phyloP scores from a whole-genome alignment of 2,329 filamentous ascomycete genomes.

The Neodidymelliopsis sp. region DNA sequence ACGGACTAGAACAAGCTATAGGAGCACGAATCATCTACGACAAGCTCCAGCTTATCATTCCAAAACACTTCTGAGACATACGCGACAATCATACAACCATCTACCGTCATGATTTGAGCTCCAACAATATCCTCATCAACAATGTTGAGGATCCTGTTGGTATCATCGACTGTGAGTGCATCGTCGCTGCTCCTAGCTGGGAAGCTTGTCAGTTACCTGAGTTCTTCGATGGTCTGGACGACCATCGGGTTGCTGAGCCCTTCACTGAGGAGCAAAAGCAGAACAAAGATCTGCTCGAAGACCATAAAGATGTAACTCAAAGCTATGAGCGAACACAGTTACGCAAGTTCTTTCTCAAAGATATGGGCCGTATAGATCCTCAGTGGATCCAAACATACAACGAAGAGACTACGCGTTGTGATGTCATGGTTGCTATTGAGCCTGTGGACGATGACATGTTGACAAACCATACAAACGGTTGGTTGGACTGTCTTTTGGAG shows the following conservation, averaged over 20 bases:
- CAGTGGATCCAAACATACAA: neutral
- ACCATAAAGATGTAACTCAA: neutral
- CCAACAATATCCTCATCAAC: neutral
- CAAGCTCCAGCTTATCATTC: neutral
- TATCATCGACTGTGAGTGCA: conserved; percentile 3
- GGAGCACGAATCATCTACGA: neutral
- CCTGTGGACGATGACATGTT: neutral
- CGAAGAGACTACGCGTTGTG: neutral
- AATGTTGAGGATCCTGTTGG: neutral
- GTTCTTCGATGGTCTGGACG: too few relatives aligned
- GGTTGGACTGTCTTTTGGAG: neutral
- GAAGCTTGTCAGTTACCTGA: too few relatives aligned
- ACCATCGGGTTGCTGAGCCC: neutral
- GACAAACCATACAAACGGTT: neutral
- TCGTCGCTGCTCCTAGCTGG: too few relatives aligned
- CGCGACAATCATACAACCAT: neutral
- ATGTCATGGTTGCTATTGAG: neutral
- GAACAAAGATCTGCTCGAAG: neutral
- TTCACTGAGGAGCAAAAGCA: neutral
- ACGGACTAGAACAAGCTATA: too few relatives aligned
- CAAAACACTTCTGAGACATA: neutral
- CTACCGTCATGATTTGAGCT: neutral
- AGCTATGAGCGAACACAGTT: too few relatives aligned
- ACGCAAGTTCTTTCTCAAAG: neutral
- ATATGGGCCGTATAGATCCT: neutral